These are phyloP conservation scores for Coniella vitis DNA, from an alignment of 2,329 filamentous ascomycete species.

Conservation along the genomic window DNA sequence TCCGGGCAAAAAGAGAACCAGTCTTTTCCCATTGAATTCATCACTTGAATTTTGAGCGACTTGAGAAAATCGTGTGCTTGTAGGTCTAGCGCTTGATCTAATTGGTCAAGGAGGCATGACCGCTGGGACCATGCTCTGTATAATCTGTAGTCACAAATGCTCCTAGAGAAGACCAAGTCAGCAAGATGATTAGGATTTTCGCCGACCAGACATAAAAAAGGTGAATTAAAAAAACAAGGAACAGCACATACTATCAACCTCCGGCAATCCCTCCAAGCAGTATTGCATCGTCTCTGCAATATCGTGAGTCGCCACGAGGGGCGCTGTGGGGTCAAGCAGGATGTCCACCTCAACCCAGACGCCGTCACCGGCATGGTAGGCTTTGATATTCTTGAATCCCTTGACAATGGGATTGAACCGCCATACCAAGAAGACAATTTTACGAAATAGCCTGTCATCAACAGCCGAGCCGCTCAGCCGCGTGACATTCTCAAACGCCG, in stretches of 20 bases:
- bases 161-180: not conserved
- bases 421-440: constrained; percentile 54
- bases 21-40: too few relatives aligned
- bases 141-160: constrained; percentile 39
- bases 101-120: constrained; percentile 28
- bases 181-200: not conserved
- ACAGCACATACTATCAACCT: constrained; percentile 25
- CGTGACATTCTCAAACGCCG: constrained; percentile 52
- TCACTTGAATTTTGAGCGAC: too few relatives aligned
- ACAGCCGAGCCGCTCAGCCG: constrained; percentile 53
- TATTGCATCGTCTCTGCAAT: constrained; percentile 58
- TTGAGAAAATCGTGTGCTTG: too few relatives aligned
- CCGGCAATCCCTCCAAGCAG: constrained; percentile 44
- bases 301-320: constrained; percentile 48
- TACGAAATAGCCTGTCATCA: constrained; percentile 42
- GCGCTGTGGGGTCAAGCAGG: constrained; percentile 46
- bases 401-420: constrained; percentile 46
- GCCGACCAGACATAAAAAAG: not conserved
- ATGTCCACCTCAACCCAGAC: constrained; percentile 58
- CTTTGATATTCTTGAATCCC: constrained; percentile 47
- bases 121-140: constrained; percentile 48
- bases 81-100: not conserved
- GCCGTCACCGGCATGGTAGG: constrained; percentile 57
- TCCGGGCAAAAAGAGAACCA: too few relatives aligned
- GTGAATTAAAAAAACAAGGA: not conserved